Conservation (phyloP, 768 basidiomycete genomes). For the Rhodosporidiobolus odoratus region DNA sequence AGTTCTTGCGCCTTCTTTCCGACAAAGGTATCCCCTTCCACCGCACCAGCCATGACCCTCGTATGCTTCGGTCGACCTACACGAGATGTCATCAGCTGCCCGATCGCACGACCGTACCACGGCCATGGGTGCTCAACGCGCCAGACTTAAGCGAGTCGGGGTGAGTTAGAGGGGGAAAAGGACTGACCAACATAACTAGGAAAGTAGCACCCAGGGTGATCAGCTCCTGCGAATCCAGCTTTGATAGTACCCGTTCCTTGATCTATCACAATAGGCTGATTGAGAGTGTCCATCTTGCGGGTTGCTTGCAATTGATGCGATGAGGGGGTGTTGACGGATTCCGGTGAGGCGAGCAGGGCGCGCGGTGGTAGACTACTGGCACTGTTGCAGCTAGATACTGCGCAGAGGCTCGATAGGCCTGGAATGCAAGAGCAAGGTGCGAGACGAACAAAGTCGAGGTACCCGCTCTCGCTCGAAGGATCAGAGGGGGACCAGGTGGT, state of each 20-base stretch:
- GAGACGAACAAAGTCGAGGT: too few relatives aligned
- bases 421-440: too few relatives aligned
- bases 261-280: slow-evolving; percentile 61
- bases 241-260: slow-evolving; percentile 98
- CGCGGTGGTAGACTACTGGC: background rate
- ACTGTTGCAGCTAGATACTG: too few relatives aligned
- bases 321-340: background rate
- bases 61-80: slow-evolving; percentile 94
- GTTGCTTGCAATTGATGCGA: too few relatives aligned
- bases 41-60: slow-evolving; percentile 92
- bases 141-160: too few relatives aligned
- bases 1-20: slow-evolving; percentile 92
- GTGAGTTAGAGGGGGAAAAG: background rate
- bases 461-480: too few relatives aligned
- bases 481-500: too few relatives aligned
- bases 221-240: slow-evolving; percentile 97
- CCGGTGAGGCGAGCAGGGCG: background rate
- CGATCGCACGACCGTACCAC: background rate
- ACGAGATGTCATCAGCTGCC: background rate
- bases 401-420: too few relatives aligned
- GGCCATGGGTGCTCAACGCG: too few relatives aligned
- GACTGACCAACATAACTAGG: slow-evolving; percentile 60
- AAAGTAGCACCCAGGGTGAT: slow-evolving; percentile 99
- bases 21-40: slow-evolving; percentile 95
- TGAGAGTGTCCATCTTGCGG: slow-evolving; percentile 49